These are phyloP conservation scores for Aspergillus cavernicola DNA, from an alignment of 495 filamentous ascomycete genomes.

Conservation along the genomic window DNA sequence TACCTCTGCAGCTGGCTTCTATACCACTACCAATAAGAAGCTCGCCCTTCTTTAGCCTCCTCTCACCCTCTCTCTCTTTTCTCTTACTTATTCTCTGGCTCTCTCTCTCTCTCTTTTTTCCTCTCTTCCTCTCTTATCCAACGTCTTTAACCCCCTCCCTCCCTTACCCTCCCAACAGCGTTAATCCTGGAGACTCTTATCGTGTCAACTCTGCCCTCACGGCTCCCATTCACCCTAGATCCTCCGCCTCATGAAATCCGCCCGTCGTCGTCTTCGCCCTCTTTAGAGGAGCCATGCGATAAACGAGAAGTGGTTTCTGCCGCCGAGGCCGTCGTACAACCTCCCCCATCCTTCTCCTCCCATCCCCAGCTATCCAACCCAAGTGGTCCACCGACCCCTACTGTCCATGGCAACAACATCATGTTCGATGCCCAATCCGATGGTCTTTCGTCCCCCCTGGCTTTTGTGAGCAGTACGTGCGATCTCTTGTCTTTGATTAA, in stretches of 20 bases:
- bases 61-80: neutral
- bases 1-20: neutral
- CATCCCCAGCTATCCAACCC: conserved; percentile 2
- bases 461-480: conserved; percentile 37
- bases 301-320: conserved; percentile 19
- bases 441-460: conserved; percentile 29
- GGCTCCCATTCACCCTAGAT: conserved; percentile 1
- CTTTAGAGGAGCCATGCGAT: conserved; percentile 28
- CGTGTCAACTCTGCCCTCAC: conserved; percentile 13
- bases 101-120: neutral
- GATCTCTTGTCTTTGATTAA: conserved; percentile 10
- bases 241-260: conserved; percentile 17
- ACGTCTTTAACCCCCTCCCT: neutral
- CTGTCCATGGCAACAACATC: conserved; percentile 30
- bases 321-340: conserved; percentile 25
- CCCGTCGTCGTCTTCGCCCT: conserved; percentile 4
- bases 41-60: neutral
- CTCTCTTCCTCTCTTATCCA: neutral
- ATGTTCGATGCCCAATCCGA: conserved; percentile 41
- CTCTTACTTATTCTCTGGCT: neutral
- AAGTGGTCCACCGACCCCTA: conserved; percentile 16
- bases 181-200: conserved; percentile 20
- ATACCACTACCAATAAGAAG: conserved; percentile 5
- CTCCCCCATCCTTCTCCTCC: conserved; percentile 21
- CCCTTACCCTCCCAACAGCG: neutral